Conservation (phyloP, 106 monocot species). For the Acorus gramineus region DNA sequence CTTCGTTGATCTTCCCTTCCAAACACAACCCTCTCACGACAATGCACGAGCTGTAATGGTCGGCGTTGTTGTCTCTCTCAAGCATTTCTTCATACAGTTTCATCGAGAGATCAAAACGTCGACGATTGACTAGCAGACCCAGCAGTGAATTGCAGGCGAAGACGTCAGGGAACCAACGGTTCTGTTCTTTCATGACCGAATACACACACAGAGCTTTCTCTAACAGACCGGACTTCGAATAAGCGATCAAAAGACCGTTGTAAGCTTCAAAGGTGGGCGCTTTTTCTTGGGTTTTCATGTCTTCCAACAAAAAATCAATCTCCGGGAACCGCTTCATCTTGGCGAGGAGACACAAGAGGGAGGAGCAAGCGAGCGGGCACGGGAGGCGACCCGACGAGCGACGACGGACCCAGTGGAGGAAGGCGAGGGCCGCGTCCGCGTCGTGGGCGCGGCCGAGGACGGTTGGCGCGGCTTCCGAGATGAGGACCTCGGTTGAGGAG, state of each 20-base stretch:
- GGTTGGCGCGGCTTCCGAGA: constrained; percentile 14
- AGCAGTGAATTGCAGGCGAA: constrained; percentile 45
- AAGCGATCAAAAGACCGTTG: constrained; percentile 37
- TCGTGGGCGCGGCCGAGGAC: constrained; percentile 37
- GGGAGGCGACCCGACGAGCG: constrained; percentile 1
- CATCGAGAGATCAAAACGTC: constrained; percentile 20
- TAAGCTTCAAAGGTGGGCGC: constrained; percentile 35
- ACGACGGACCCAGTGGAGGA: constrained; percentile 40
- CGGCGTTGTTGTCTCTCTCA: constrained; percentile 23
- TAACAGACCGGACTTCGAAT: constrained; percentile 25
- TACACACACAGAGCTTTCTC: constrained; percentile 34
- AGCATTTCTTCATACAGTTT: constrained; percentile 90
- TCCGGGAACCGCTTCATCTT: constrained; percentile 28
- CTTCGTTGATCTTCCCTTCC: constrained; percentile 55
- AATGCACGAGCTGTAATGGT: constrained; percentile 58
- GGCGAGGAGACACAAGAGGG: constrained; percentile 41
- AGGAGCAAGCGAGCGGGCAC: constrained; percentile 33
- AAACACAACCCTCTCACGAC: constrained; percentile 45
- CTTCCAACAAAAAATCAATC: constrained; percentile 25
- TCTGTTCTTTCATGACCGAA: constrained; percentile 3
- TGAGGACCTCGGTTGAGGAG: too few species aligned
- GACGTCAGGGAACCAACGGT: constrained; percentile 18
- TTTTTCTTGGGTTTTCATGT: constrained; percentile 30
- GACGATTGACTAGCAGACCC: constrained; percentile 28
- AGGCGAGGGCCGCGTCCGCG: constrained; percentile 45